Evolutionary conservation across 2,329 filamentous ascomycete species (phyloP), one percentile per base, ranked within the genome.

Genomic region (Chaetomiaceae sp.): DNA sequence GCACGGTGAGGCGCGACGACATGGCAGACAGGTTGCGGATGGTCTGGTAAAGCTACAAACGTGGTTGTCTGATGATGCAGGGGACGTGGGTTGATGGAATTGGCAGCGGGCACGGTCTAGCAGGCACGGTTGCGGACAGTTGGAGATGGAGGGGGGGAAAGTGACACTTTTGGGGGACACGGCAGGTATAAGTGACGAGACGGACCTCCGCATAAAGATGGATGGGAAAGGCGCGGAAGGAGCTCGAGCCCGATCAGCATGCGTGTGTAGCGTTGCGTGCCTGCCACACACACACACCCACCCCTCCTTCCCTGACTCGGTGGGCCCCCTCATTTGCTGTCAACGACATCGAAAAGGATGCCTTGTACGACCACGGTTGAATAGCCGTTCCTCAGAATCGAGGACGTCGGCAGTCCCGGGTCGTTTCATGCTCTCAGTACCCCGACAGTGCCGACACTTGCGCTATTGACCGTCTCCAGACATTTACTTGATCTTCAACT

Each of bases 1-100:
- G 71, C 37, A 69, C 67, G 14, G 73, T 71, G 50, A 77, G 66
- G 59, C 74, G 66, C 38, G 74, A 74, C 69, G 56, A 57, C 55
- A 76, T 76, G 41, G 41, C 36, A 47, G 35, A 39, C n/a, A n/a
- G n/a, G n/a, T n/a, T n/a, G n/a, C n/a, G n/a, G n/a, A n/a, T n/a
- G n/a, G n/a, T n/a, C n/a, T n/a, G n/a, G n/a, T n/a, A n/a, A n/a
- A n/a, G n/a, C n/a, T n/a, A n/a, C n/a, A n/a, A 29, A 37, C 8
- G 24, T 29, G 30, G 40, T 27, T 34, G 32, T 26, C 8, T 11
- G 15, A 42, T 41, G 15, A 3, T 18, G 36, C 1, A 29, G 27
- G 17, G 6, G 4, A 29, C 24, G 33, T 22, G 6, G 14, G 18
- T 33, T 33, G 43, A 42, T 46, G 35, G 24, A 30, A 36, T 29